Evolutionary conservation across 495 filamentous ascomycete genomes (phyloP).

Genomic region (Podospora conica): DNA sequence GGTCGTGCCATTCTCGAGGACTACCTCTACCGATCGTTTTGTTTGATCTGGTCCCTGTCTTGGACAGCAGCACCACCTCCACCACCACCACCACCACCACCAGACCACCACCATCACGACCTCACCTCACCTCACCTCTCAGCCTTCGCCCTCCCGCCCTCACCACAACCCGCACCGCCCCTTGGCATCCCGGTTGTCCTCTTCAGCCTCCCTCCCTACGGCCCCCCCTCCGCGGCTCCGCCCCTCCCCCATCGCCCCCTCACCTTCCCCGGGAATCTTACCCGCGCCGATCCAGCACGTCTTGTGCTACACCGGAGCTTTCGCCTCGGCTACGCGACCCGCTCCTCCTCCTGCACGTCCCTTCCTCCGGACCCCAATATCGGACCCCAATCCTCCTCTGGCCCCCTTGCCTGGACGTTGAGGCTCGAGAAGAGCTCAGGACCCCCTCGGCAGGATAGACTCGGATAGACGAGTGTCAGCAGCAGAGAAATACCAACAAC

Average conservation of each 20-base stretch:
- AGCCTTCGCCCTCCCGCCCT: background rate
- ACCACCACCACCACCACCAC: conserved; percentile 18
- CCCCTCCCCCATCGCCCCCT: background rate
- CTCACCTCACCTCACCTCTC: background rate
- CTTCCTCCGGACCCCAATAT: conserved; percentile 2
- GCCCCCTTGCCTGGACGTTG: conserved; percentile 2
- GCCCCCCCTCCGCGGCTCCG: background rate
- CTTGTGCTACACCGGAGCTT: conserved; percentile 18
- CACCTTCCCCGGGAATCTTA: background rate
- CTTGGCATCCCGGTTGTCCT: background rate
- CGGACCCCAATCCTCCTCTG: background rate
- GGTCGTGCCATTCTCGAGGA: conserved; percentile 19
- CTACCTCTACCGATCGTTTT: conserved; percentile 30
- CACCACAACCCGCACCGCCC: background rate
- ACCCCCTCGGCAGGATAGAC: background rate
- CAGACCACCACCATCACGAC: background rate
- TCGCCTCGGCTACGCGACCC: conserved; percentile 7
- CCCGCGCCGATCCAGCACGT: conserved; percentile 2
- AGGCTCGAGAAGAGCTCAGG: conserved; percentile 1
- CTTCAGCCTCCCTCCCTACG: background rate
- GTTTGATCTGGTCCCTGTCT: conserved; percentile 17
- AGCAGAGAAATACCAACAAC: background rate
- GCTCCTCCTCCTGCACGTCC: background rate
- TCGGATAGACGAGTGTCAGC: background rate
- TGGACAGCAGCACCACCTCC: conserved; percentile 10